A percentile compares a stretch with the other conserved stretches of the same genome.
These are phyloP conservation scores for Graphilbum ipis-grandicollis DNA, from an alignment of 2,329 filamentous ascomycete genomes.

Conservation along the genomic window DNA sequence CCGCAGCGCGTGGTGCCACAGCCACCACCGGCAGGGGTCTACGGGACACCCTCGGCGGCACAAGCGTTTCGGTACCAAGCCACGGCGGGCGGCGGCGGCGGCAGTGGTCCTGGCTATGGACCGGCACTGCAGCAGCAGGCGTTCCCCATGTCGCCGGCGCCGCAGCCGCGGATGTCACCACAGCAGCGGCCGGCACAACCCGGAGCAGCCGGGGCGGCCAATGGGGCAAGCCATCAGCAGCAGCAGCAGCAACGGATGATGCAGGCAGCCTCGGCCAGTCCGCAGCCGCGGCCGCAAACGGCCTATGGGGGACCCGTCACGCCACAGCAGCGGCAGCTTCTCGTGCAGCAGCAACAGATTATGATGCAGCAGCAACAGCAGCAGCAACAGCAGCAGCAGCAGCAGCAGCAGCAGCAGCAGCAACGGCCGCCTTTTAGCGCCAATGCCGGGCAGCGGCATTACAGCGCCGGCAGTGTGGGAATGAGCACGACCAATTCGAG, in stretches of 20 bases:
- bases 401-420: constrained; percentile 15
- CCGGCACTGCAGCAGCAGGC: constrained; percentile 10
- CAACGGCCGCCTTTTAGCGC: constrained; percentile 2
- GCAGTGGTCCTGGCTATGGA: constrained; percentile 11
- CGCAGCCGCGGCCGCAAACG: constrained; percentile 1
- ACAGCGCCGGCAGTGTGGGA: constrained; percentile 9
- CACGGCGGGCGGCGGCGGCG: neutral
- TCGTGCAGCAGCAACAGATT: neutral
- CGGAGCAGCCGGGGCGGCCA: constrained; percentile 20
- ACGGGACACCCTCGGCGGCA: constrained; percentile 20
- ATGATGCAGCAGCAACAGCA: neutral
- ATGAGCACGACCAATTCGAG: neutral
- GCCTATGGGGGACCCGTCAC: neutral
- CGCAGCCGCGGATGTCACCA: constrained; percentile 2
- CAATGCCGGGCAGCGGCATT: constrained; percentile 15
- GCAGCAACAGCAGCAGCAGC: constrained; percentile 1
- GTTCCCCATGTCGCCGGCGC: neutral
- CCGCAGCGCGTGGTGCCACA: constrained; percentile 11
- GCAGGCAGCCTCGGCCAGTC: constrained; percentile 10
- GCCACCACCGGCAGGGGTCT: constrained; percentile 17
- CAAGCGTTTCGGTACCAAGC: constrained; percentile 20
- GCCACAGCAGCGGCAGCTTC: neutral
- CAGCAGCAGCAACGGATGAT: constrained; percentile 23
- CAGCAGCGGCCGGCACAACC: constrained; percentile 15
- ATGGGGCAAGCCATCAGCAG: constrained; percentile 23